Evolutionary conservation across 371 early-diverging fungal species (phyloP).

Genomic region (Lichtheimia ramosa): DNA sequence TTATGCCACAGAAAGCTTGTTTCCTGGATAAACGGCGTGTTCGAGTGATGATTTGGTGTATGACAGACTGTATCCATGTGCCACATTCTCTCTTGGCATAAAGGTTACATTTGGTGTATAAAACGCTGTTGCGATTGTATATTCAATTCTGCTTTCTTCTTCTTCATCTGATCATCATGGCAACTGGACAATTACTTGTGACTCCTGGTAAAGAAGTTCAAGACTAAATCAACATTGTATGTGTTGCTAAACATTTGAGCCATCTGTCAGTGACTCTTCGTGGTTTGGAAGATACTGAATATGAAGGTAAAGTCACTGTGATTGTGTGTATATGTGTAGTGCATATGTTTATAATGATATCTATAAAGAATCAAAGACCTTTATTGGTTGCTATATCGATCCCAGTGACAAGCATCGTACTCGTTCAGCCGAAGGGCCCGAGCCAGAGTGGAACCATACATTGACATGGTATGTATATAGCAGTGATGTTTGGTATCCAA

Average conservation of each 20-base stretch:
- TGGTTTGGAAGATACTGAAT: slow-evolving; percentile 15
- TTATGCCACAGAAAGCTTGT: no score
- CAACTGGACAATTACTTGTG: slow-evolving; percentile 1
- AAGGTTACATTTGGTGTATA: neutral
- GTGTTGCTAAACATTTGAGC: neutral
- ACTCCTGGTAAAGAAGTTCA: neutral
- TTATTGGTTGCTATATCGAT: slow-evolving; percentile 39
- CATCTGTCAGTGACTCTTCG: slow-evolving; percentile 7
- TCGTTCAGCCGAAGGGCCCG: slow-evolving; percentile 29
- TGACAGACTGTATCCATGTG: neutral
- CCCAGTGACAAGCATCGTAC: slow-evolving; percentile 45
- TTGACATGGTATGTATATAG: slow-evolving; percentile 21
- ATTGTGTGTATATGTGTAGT: neutral
- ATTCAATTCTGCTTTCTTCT: neutral
- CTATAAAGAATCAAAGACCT: slow-evolving; percentile 24
- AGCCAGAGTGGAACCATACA: slow-evolving; percentile 37
- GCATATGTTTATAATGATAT: neutral
- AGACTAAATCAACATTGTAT: no score
- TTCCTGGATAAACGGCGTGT: no score
- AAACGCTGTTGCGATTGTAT: neutral
- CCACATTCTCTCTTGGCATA: neutral
- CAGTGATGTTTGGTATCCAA: neutral
- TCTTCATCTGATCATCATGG: slow-evolving; percentile 3
- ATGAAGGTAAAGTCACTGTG: slow-evolving; percentile 5
- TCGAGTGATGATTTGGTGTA: neutral